These are phyloP conservation scores for Clathrospora elynae DNA, from an alignment of 2,329 filamentous ascomycete genomes.

Conservation along the genomic window DNA sequence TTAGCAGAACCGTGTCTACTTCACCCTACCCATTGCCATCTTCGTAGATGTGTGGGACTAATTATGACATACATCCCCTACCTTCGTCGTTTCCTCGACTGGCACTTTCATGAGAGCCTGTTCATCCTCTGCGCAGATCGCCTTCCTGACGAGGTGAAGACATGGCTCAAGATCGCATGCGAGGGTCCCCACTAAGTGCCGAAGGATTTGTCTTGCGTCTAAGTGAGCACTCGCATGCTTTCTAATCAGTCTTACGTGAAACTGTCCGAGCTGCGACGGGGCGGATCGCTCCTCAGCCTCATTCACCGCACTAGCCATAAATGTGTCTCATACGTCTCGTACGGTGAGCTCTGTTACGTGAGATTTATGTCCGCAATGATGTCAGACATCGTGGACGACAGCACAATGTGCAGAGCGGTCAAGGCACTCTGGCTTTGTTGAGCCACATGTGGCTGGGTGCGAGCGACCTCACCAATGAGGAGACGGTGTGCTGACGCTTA, in stretches of 20 bases:
- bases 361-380: not conserved
- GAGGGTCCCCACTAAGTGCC: not conserved
- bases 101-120: no score
- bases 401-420: not conserved
- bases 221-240: not conserved
- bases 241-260: constrained; percentile 1
- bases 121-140: no score
- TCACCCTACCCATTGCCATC: constrained; percentile 55
- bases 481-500: constrained; percentile 1
- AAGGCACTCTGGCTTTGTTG: no score
- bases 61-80: constrained; percentile 53
- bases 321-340: not conserved
- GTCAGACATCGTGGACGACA: not conserved
- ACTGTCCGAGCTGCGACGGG: not conserved
- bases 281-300: not conserved
- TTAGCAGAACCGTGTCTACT: constrained; percentile 61
- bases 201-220: no score
- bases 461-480: constrained; percentile 7
- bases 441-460: constrained; percentile 5
- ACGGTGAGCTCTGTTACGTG: not conserved
- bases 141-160: no score
- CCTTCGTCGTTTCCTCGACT: not conserved
- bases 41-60: constrained; percentile 54
- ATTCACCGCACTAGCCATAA: not conserved
- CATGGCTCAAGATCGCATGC: no score